Evolutionary conservation across 2,329 filamentous ascomycete species (phyloP).

Genomic region (Trichoderma harzianum): DNA sequence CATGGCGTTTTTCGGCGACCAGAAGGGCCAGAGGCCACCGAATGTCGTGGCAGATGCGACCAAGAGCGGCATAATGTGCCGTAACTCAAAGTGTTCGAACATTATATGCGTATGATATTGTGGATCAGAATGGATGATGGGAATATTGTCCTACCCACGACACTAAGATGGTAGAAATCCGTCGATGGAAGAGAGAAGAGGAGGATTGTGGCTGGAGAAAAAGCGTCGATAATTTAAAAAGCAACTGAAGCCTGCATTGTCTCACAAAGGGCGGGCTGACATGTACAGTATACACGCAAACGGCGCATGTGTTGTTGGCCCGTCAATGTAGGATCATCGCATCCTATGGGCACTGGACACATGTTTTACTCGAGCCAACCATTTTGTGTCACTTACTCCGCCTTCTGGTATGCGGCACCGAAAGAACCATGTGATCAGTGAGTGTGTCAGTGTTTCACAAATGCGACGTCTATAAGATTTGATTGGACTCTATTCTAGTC

Average conservation of each 20-base stretch:
- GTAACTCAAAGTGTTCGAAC: conserved; percentile 11
- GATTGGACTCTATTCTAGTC: neutral
- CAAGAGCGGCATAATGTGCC: conserved; percentile 15
- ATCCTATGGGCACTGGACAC: neutral
- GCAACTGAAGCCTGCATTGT: neutral
- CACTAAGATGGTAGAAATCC: no score
- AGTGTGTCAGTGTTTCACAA: neutral
- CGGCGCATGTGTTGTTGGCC: neutral
- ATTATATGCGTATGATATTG: neutral
- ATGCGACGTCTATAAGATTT: neutral
- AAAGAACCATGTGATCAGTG: neutral
- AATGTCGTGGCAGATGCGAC: conserved; percentile 17
- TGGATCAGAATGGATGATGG: neutral
- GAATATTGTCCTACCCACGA: neutral
- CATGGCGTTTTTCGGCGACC: conserved; percentile 16
- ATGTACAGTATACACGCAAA: neutral
- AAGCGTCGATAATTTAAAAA: neutral
- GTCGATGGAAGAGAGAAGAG: neutral
- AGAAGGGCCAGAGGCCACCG: conserved; percentile 20
- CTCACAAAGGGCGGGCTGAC: neutral
- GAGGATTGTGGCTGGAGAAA: neutral
- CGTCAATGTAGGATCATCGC: neutral
- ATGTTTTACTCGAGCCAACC: neutral
- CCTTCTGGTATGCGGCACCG: neutral
- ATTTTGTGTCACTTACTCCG: neutral